Percentiles rank a stretch among this genome's conserved stretches.
Conservation (phyloP, 257 asterid species). For the Echites panduratus region DNA sequence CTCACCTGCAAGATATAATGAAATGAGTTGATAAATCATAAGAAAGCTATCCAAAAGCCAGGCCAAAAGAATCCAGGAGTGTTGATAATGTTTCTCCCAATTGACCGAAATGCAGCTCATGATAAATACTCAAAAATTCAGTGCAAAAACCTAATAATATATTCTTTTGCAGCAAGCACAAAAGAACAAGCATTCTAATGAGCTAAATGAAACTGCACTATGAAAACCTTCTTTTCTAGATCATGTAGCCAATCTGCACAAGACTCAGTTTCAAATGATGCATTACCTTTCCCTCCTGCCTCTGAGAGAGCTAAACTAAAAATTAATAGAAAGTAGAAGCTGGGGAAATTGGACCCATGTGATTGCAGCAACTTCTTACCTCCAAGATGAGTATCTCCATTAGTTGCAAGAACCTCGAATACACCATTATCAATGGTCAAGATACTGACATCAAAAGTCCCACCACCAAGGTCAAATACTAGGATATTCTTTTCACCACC, state of each 20-base stretch:
- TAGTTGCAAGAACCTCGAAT: constrained; percentile 92
- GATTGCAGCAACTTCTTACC: constrained; percentile 29
- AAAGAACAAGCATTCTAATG: neutral
- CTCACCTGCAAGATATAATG: constrained; percentile 55
- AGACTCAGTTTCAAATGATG: neutral
- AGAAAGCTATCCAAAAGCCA: neutral
- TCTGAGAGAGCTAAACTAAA: neutral
- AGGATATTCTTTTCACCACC: constrained; percentile 94
- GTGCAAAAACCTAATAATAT: neutral
- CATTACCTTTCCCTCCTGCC: neutral
- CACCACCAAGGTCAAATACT: constrained; percentile 98
- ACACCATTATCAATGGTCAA: constrained; percentile 94
- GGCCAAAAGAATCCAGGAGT: neutral
- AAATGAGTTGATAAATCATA: neutral
- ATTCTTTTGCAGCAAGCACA: neutral
- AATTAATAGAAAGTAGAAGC: neutral
- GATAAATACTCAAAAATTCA: neutral
- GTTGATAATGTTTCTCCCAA: neutral
- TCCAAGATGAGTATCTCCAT: constrained; percentile 98
- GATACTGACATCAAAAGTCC: constrained; percentile 93
- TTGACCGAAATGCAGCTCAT: neutral
- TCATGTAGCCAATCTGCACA: neutral
- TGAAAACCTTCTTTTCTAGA: neutral
- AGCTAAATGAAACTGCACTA: neutral
- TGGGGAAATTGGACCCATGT: neutral